phyloP scores from a whole-genome alignment of 2,329 filamentous ascomycete species.

The Fusarium sp. region DNA sequence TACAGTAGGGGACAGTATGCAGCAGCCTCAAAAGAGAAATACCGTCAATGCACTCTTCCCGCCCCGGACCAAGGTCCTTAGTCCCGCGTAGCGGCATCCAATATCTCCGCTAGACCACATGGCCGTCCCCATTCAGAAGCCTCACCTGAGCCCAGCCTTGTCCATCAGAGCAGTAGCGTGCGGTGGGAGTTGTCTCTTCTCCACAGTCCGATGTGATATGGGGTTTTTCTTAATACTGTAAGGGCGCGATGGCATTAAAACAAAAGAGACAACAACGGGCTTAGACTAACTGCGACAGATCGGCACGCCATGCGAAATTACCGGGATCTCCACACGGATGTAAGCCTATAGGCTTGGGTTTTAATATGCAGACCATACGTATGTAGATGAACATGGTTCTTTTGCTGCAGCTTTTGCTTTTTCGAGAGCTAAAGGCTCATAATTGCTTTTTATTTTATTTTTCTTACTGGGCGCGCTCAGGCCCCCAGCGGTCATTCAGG shows the following conservation, averaged over 20 bases:
- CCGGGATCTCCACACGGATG: conserved; percentile 34
- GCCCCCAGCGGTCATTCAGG: background rate
- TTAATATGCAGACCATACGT: conserved; percentile 36
- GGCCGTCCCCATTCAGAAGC: conserved; percentile 24
- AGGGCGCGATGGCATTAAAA: conserved; percentile 26
- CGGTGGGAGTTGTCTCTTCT: conserved; percentile 34
- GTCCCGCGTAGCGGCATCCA: conserved; percentile 2
- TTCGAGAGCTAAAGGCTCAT: conserved; percentile 4
- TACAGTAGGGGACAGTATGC: conserved; percentile 11
- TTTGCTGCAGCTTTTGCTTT: conserved; percentile 39
- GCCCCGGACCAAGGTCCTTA: background rate
- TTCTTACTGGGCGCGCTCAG: conserved; percentile 27
- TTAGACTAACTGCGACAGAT: conserved; percentile 35
- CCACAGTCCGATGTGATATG: conserved; percentile 12
- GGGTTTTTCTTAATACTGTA: background rate
- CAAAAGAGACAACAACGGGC: conserved; percentile 25
- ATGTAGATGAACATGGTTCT: conserved; percentile 26
- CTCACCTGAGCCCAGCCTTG: conserved; percentile 41
- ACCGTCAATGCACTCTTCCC: conserved; percentile 17
- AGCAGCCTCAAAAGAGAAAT: conserved; percentile 32
- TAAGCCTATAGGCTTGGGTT: conserved; percentile 11
- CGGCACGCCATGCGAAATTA: conserved; percentile 33
- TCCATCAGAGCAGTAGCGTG: conserved; percentile 36
- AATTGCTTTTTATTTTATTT: conserved; percentile 31
- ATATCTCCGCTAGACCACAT: conserved; percentile 28